phyloP scores from a whole-genome alignment of 305 asterid genomes.

The Monarda citriodora region DNA sequence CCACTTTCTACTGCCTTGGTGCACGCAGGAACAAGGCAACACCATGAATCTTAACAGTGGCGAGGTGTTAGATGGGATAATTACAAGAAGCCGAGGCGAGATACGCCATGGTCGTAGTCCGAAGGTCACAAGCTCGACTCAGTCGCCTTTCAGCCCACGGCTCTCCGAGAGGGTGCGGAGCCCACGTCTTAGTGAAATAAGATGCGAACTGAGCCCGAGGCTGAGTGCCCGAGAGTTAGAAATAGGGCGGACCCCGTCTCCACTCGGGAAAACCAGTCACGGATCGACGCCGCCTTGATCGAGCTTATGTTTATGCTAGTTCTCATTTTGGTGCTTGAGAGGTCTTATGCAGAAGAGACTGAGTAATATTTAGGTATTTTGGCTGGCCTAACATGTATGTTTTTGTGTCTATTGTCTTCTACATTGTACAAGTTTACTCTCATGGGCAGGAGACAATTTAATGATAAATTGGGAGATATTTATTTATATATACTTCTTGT shows the following conservation, averaged over 20 bases:
- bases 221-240: slow-evolving; percentile 29
- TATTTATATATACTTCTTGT: neutral
- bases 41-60: slow-evolving; percentile 36
- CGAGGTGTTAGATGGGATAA: slow-evolving; percentile 54
- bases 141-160: slow-evolving; percentile 47
- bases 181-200: slow-evolving; percentile 46
- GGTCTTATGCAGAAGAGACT: slow-evolving; percentile 23
- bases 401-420: slow-evolving; percentile 11
- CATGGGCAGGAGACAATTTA: slow-evolving; percentile 16
- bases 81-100: slow-evolving; percentile 81
- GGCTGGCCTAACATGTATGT: slow-evolving; percentile 19
- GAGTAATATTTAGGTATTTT: slow-evolving; percentile 15
- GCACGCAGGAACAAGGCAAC: slow-evolving; percentile 46
- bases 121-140: slow-evolving; percentile 46
- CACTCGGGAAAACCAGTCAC: slow-evolving; percentile 28
- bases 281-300: slow-evolving; percentile 33
- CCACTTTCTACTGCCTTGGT: neutral
- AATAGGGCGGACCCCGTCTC: slow-evolving; percentile 36
- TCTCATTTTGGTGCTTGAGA: slow-evolving; percentile 30
- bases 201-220: slow-evolving; percentile 36
- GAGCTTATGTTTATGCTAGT: neutral
- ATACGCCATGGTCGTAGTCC: slow-evolving; percentile 65
- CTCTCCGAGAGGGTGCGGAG: slow-evolving; percentile 27
- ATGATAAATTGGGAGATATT: slow-evolving; percentile 24
- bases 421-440: slow-evolving; percentile 22